These are phyloP conservation scores for Fusarium lateritium DNA, from an alignment of 2,329 filamentous ascomycete genomes.

Conservation along the genomic window DNA sequence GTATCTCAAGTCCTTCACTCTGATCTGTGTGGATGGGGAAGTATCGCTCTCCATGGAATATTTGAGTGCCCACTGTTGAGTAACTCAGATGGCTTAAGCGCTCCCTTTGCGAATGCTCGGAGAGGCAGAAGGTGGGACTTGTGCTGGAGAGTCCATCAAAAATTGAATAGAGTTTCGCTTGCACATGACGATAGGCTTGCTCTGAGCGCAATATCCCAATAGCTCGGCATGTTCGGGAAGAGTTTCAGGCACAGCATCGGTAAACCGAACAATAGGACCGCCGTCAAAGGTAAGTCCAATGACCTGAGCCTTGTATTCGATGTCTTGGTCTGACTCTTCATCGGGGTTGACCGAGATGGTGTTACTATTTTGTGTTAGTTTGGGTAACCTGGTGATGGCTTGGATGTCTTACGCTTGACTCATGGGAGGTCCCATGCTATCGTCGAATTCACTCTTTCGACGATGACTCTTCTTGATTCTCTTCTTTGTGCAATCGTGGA, in stretches of 20 bases:
- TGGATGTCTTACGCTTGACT: conserved; percentile 59
- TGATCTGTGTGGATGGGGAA: no score
- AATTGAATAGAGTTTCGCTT: conserved; percentile 55
- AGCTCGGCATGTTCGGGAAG: conserved; percentile 55
- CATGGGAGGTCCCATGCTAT: conserved; percentile 54
- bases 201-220: conserved; percentile 55
- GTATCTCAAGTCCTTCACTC: no score
- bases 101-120: conserved; percentile 28
- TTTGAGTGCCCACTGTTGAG: neutral
- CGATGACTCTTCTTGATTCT: conserved; percentile 53
- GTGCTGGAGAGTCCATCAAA: conserved; percentile 43
- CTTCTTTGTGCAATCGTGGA: conserved; percentile 59
- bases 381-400: neutral
- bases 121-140: conserved; percentile 16
- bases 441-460: conserved; percentile 45
- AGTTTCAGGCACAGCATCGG: conserved; percentile 51
- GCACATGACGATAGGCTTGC: conserved; percentile 58
- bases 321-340: conserved; percentile 53
- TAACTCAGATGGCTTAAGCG: neutral
- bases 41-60: no score
- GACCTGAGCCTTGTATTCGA: conserved; percentile 54
- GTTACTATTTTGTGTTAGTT: conserved; percentile 51
- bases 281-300: conserved; percentile 63
- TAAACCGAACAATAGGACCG: conserved; percentile 63
- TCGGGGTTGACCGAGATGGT: conserved; percentile 55